These are phyloP conservation scores for Jackrogersella multiformis DNA, from an alignment of 495 filamentous ascomycete species.

Conservation along the genomic window DNA sequence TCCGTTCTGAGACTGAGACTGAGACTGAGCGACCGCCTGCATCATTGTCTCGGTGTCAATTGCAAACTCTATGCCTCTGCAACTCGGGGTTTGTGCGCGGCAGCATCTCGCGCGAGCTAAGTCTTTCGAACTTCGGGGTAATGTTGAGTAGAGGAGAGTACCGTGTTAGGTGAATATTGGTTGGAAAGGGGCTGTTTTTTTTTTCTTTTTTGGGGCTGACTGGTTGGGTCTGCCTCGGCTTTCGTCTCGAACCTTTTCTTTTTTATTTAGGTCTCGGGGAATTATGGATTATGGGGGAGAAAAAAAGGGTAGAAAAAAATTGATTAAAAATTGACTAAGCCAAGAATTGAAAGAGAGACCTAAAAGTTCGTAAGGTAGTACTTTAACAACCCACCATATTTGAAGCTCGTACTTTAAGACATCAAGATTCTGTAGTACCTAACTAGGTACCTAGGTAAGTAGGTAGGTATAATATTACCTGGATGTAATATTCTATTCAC, in stretches of 20 bases:
- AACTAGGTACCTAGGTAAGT: slow-evolving; percentile 5
- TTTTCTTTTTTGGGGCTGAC: neutral
- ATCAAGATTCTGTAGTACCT: slow-evolving; percentile 25
- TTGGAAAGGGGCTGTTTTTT: slow-evolving; percentile 5
- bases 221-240: slow-evolving; percentile 27
- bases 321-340: slow-evolving; percentile 15
- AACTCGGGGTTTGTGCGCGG: slow-evolving; percentile 39
- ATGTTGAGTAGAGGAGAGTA: slow-evolving; percentile 53
- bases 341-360: slow-evolving; percentile 23
- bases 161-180: slow-evolving; percentile 2
- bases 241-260: slow-evolving; percentile 24
- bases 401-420: neutral
- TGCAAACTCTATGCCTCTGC: slow-evolving; percentile 30
- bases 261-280: slow-evolving; percentile 16
- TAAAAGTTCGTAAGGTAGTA: neutral
- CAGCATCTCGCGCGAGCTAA: slow-evolving; percentile 36
- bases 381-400: too few relatives aligned
- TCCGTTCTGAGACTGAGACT: slow-evolving; percentile 33
- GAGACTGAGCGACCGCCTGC: slow-evolving; percentile 21
- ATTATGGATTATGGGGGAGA: slow-evolving; percentile 30
- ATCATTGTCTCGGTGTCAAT: slow-evolving; percentile 43
- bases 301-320: neutral
- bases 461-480: slow-evolving; percentile 7
- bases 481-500: neutral
- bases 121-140: slow-evolving; percentile 50